Evolutionary conservation across 352 stramenopile genomes (phyloP), one percentile per base, ranked within the genome.

Genomic region (Phytophthora cajani): DNA sequence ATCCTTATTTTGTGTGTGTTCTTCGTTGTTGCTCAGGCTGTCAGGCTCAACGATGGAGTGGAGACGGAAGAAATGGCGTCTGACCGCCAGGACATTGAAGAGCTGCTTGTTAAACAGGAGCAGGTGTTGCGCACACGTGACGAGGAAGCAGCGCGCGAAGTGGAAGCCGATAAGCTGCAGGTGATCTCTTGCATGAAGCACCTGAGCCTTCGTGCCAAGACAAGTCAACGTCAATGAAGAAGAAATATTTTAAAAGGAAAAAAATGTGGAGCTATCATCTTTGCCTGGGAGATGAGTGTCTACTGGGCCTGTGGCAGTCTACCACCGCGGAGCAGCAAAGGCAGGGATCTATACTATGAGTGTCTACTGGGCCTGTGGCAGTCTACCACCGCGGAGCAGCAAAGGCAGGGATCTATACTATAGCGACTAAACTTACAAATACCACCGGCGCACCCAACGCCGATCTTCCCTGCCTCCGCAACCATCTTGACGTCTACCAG

Each of bases 171-270:
- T 25, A 87, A 82, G 19, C 56, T 91, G 10, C 84, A 94, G 62
- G 81, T 81, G 6, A 88, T 94, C 11, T 89, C 80, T 3, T 94
- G 86, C 62, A 73, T 90, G 27, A 94, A 91, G 62, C 77, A 94
- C 55, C 53, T 94, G 9, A 81, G 71, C 25, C 66, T 93, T 5
- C 84, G 84, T 44, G 86, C 71, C 0, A 84, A 85, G 59, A 72
- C 67, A 49, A 49, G 53, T 78, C 17, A 44, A 69, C 25, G 8
- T 11, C 9, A 46, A 36, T 12, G 36, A 53, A 46, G 19, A 21
- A 44, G 46, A 17, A 30, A 61, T 70, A 77, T 77, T 70, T 64
- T 17, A 54, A 65, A 67, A 52, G 36, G 57, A 53, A 50, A 27
- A 27, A 49, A 50, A 5, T 8, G 44, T 53, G 56, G 47, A 50